Evolutionary conservation across 257 asterid species (phyloP).

Genomic region (Capsicum chinense): DNA sequence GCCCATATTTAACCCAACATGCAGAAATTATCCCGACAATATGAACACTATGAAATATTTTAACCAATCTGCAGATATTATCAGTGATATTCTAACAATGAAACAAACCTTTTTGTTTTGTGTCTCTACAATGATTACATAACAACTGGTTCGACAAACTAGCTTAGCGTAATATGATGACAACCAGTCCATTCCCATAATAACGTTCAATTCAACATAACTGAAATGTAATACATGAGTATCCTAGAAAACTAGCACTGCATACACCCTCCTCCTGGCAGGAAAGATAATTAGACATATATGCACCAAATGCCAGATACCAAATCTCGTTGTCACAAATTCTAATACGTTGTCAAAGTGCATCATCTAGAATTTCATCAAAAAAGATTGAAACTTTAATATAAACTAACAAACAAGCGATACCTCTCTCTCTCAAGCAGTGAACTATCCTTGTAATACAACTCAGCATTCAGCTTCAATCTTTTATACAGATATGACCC

Average conservation of each 20-base stretch:
- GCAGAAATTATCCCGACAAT: conserved; percentile 1
- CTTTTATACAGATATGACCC: conserved; percentile 80
- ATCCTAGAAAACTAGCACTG: too few species aligned
- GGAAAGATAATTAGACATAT: too few species aligned
- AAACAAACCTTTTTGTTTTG: not conserved
- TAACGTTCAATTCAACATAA: too few species aligned
- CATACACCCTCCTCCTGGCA: too few species aligned
- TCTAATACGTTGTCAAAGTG: not conserved
- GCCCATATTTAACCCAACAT: not conserved
- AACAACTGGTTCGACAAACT: too few species aligned
- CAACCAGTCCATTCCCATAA: too few species aligned
- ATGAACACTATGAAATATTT: not conserved
- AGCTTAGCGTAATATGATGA: too few species aligned
- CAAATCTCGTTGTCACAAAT: not conserved
- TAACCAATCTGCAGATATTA: not conserved
- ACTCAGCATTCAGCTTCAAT: conserved; percentile 78
- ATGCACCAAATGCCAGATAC: not conserved
- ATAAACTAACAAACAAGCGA: not conserved
- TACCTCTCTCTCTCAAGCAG: conserved; percentile 69
- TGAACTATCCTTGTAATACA: conserved; percentile 63
- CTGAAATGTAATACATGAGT: too few species aligned
- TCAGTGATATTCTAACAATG: not conserved
- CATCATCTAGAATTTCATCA: not conserved
- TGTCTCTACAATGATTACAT: not conserved
- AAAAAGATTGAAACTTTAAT: too few species aligned